Evolutionary conservation across 2,329 filamentous ascomycete genomes (phyloP).

Genomic region (Colletotrichum lini): DNA sequence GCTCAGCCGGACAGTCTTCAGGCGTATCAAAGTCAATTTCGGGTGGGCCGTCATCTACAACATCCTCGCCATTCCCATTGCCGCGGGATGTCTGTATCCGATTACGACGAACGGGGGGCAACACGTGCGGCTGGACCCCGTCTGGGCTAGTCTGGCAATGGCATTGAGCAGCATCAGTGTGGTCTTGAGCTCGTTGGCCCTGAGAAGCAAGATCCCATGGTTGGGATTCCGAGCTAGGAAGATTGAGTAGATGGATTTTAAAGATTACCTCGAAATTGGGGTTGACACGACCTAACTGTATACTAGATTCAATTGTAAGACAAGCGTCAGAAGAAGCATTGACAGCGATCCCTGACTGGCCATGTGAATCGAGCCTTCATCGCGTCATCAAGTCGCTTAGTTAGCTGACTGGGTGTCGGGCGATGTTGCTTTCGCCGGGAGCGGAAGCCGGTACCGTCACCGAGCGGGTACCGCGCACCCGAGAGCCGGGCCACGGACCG

Average conservation of each 20-base stretch:
- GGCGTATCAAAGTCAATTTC: constrained; percentile 87
- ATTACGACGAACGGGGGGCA: constrained; percentile 60
- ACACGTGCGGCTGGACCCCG: constrained; percentile 79
- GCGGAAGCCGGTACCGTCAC: constrained; percentile 37
- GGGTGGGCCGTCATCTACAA: constrained; percentile 90
- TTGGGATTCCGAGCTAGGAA: constrained; percentile 60
- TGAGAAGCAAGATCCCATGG: constrained; percentile 67
- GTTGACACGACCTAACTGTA: constrained; percentile 1
- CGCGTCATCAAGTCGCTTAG: neutral
- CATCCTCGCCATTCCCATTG: constrained; percentile 81
- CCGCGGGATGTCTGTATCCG: constrained; percentile 83
- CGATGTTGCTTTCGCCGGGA: constrained; percentile 15
- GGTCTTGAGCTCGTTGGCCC: constrained; percentile 82
- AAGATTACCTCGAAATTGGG: neutral
- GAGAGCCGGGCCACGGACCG: constrained; percentile 35
- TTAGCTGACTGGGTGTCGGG: no score
- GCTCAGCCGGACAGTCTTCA: constrained; percentile 80
- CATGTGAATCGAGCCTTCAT: neutral
- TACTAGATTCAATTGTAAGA: neutral
- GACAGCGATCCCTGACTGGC: no score
- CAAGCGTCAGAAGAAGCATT: neutral
- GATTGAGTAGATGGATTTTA: constrained; percentile 39
- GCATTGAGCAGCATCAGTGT: constrained; percentile 93
- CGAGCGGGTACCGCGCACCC: constrained; percentile 37
- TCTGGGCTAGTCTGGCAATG: constrained; percentile 94